Evolutionary conservation across 768 basidiomycete species (phyloP), one percentile per base, ranked within the genome.

Genomic region (Crucibulum laeve): DNA sequence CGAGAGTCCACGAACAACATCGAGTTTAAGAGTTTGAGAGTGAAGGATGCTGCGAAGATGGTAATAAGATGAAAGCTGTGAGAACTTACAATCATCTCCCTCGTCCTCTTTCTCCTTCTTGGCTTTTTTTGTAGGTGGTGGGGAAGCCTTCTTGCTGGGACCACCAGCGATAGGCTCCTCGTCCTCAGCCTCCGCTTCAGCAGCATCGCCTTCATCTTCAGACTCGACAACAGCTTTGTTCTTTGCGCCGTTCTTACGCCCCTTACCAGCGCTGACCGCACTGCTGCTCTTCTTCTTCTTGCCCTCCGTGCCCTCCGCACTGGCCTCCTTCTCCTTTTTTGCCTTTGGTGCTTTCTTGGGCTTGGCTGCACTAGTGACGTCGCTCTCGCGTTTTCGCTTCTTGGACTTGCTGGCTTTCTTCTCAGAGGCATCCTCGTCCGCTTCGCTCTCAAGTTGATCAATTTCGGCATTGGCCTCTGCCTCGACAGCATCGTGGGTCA

Each of bases 101-200:
- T 77, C 78, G 3, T 73, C 77, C 30, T 82, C 82, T 55, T 83
- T 82, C 28, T 76, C 73, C 18, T 58, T 70, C 56, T 77, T 82
- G 0, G 65, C 64, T 59, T 79, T 86, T 68, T 89, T 89, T 1
- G 77, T 67, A 23, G 81, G 76, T 3, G 82, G 82, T 4, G 83
- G 76, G 1, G 78, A 77, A 0, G 71, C 53, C 49, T 77, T 79
- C 56, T 78, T 76, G 54, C 68, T 73, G n/a, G 57, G 36, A 4
- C 47, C 28, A 42, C 64, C 28, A 40, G 65, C 66, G 4, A 73
- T 73, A 23, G 66, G 79, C 42, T 77, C 74, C 43, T 74, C 62
- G 7, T 58, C 77, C 14, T 65, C 71, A 33, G 59, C 68, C 19
- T 70, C 73, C 24, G 61, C 77, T 22, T 70, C 78, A 7, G 65